Evolutionary conservation across 2,329 filamentous ascomycete genomes (phyloP), one percentile per base, ranked within the genome.

Genomic region (Beauveria rudraprayagi): DNA sequence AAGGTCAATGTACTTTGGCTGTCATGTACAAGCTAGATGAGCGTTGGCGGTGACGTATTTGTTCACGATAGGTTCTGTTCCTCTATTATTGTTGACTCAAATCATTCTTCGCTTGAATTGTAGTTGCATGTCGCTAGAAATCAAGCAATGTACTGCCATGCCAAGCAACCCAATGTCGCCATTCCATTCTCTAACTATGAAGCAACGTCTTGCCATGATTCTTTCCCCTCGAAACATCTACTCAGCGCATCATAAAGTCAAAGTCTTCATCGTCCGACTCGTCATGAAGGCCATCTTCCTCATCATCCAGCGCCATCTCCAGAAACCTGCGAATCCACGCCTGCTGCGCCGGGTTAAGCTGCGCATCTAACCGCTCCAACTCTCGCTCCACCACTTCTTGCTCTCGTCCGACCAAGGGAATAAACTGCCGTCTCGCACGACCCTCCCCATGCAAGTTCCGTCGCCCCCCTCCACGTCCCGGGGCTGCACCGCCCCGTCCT

Each of bases 321-420:
- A 84, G 80, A 67, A 84, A 83, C 59, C 77, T 76, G 53, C 80
- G 75, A 50, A 84, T 73, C 81, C 81, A 84, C 40, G 78, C 80
- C 64, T 75, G 75, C 61, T 83, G 76, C 22, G 69, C 71, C n/a
- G 75, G 72, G 65, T 82, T 73, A 56, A 83, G 71, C 56, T 70
- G 75, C 43, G 66, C 73, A 9, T 58, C 62, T 16, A 19, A 24
- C 8, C 6, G 52, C 41, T 47, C 1, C n/a, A 56, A 9, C 11
- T 56, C 28, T n/a, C 7, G 10, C 16, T 37, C 57, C 5, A 11
- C 37, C 5, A 19, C 51, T 34, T 54, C 60, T 52, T 48, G 56
- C 57, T 34, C 34, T 30, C 54, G 61, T 43, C 59, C 61, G 40
- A 62, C 62, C 48, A 62, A 66, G 16, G 53, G 48, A 48, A 48